Evolutionary conservation across 179 eudicot genomes (phyloP).

Genomic region (Silene vulgaris): DNA sequence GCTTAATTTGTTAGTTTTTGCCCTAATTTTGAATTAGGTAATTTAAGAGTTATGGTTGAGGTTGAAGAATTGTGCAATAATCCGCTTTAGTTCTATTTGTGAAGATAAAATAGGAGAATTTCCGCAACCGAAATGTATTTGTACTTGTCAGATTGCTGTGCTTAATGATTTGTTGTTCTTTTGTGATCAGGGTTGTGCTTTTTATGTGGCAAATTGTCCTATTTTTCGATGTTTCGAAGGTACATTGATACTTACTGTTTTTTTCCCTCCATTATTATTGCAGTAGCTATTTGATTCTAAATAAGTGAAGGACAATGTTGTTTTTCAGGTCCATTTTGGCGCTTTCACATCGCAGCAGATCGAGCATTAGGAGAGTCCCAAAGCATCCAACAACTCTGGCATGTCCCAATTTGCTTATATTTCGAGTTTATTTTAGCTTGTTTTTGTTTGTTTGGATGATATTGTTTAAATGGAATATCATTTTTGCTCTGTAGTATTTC

Average conservation of each 20-base stretch:
- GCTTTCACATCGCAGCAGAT: conserved; percentile 49
- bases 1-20: background rate
- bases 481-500: background rate
- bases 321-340: conserved; percentile 53
- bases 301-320: background rate
- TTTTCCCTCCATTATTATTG: background rate
- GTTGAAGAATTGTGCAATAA: background rate
- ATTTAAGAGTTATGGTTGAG: background rate
- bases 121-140: background rate
- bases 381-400: conserved; percentile 50
- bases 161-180: background rate
- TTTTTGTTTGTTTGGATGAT: background rate
- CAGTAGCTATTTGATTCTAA: background rate
- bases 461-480: background rate
- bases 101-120: background rate
- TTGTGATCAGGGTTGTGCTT: conserved; percentile 14
- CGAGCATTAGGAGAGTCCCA: conserved; percentile 35
- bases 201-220: conserved; percentile 17
- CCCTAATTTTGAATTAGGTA: background rate
- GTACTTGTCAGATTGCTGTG: background rate
- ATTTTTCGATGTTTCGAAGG: conserved; percentile 28
- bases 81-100: background rate
- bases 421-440: background rate
- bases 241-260: background rate
- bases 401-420: conserved; percentile 18